Evolutionary conservation across 176 grass and related monocot species (phyloP).

Genomic region (Ensete glaucum): DNA sequence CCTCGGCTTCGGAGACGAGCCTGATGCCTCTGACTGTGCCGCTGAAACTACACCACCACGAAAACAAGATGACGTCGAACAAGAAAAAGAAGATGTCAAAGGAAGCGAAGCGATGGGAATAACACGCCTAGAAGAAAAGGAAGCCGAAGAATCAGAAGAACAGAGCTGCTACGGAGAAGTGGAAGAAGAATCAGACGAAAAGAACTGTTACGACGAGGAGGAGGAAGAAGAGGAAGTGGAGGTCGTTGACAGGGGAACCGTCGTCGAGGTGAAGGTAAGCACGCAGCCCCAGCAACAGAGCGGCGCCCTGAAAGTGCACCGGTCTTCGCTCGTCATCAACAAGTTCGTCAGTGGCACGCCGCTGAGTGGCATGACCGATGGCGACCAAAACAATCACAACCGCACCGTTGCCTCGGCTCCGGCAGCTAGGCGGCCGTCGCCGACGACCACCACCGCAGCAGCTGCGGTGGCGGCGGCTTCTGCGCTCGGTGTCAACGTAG

Average conservation of each 20-base stretch:
- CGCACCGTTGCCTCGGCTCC: background rate
- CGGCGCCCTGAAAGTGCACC: slow-evolving; percentile 43
- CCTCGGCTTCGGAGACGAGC: slow-evolving; percentile 20
- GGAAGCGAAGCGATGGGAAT: background rate
- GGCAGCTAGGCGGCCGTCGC: slow-evolving; percentile 35
- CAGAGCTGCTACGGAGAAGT: slow-evolving; percentile 23
- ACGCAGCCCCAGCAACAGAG: slow-evolving; percentile 47
- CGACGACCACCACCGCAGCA: slow-evolving; percentile 53
- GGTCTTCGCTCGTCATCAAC: slow-evolving; percentile 89
- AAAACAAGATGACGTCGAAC: background rate
- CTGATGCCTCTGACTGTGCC: background rate
- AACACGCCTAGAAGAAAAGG: background rate
- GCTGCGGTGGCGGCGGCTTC: slow-evolving; percentile 58
- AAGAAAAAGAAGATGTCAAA: background rate
- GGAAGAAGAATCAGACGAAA: slow-evolving; percentile 22
- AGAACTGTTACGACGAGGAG: slow-evolving; percentile 26
- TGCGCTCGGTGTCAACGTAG: background rate
- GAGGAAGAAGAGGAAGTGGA: slow-evolving; percentile 78
- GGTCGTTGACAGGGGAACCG: slow-evolving; percentile 80
- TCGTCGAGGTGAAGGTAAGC: slow-evolving; percentile 90
- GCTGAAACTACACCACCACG: background rate
- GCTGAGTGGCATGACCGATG: background rate
- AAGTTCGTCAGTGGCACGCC: slow-evolving; percentile 93
- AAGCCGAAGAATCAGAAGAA: slow-evolving; percentile 20
- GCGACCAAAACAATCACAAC: background rate